Base-by-base conservation (phyloP, 1,139 yeast species). In the Diutina catenulata region DNA sequence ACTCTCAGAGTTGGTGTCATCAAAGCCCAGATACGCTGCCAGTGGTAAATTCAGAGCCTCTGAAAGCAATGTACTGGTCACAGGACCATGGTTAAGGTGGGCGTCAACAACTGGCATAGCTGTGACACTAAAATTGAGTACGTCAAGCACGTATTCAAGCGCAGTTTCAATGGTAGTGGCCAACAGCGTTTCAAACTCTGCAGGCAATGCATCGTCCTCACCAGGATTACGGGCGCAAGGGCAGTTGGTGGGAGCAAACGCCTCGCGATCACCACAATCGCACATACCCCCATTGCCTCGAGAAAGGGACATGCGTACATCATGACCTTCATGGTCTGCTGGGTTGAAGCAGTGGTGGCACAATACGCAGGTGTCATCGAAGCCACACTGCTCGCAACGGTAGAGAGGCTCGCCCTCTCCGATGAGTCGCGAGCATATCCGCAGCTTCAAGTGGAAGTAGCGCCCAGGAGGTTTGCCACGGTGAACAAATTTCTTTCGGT, bases 201-300 rank as follows among this genome's bases (percentile, higher is more conserved):
- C 39, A 3, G 47, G 43, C 4, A 43, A 40, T n/a, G n/a, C n/a
- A 14, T 13, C 14, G 11, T n/a, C 15, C 15, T 35, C 19, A 3
- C 29, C 15, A 37, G 41, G 11, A 40, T 36, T 19, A 3, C 10
- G 8, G 35, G 35, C 41, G 24, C 47, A 43, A 35, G 51, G 54
- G 55, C 96, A 88, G 40, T 72, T 59, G 3, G 61, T 57, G 5
- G 52, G 55, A 24, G 62, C 68, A 78, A 94, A 88, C 0, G 95
- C 94, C 44, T 80, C 84, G 0, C 72, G 67, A 52, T 91, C 95
- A 2, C 97, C 96, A 59, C 97, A 91, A 53, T 91, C 96, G 54
- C 97, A 91, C 18, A 80, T 71, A 2, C 88, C 84, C 9, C 69
- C 74, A 5, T 49, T 48, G 1, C 73, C 78, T 2, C 55, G 46